Percentiles rank a stretch among this genome's conserved stretches.
Evolutionary conservation across 768 basidiomycete species (phyloP).

Genomic region (Psilocybe cyanescens): DNA sequence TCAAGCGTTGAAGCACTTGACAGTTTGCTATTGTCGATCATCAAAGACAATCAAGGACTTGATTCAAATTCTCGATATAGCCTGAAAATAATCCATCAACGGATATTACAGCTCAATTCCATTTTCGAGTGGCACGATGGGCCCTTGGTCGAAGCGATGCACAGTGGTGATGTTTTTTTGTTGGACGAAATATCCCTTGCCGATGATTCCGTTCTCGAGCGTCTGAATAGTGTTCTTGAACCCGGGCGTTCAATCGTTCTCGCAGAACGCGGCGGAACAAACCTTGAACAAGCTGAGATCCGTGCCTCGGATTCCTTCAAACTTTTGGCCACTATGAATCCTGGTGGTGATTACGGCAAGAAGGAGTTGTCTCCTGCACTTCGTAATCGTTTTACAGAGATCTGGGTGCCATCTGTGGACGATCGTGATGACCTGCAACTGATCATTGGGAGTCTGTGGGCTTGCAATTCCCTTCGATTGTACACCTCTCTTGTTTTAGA

Average conservation of each 20-base stretch:
- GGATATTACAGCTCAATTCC: slow-evolving; percentile 58
- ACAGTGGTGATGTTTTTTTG: slow-evolving; percentile 79
- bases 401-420: slow-evolving; percentile 93
- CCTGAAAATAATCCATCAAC: slow-evolving; percentile 46
- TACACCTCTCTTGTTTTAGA: slow-evolving; percentile 71
- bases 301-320: slow-evolving; percentile 75
- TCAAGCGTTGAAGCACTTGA: slow-evolving; percentile 30
- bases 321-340: slow-evolving; percentile 98
- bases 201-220: slow-evolving; percentile 96
- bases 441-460: slow-evolving; percentile 79
- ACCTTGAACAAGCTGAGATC: slow-evolving; percentile 68
- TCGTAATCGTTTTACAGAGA: slow-evolving; percentile 97
- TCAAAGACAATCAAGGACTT: slow-evolving; percentile 30
- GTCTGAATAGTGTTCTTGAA: slow-evolving; percentile 97
- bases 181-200: slow-evolving; percentile 97
- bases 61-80: slow-evolving; percentile 31
- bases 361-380: slow-evolving; percentile 97
- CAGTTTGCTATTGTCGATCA: slow-evolving; percentile 26
- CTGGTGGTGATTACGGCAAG: slow-evolving; percentile 98
- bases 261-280: slow-evolving; percentile 87
- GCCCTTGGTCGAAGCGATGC: slow-evolving; percentile 94
- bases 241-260: slow-evolving; percentile 86
- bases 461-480: slow-evolving; percentile 46
- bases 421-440: slow-evolving; percentile 72
- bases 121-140: slow-evolving; percentile 98